Evolutionary conservation across 1,284 basidiomycete genomes (phyloP), one percentile per base, ranked within the genome.

Genomic region (Ganoderma sp.): DNA sequence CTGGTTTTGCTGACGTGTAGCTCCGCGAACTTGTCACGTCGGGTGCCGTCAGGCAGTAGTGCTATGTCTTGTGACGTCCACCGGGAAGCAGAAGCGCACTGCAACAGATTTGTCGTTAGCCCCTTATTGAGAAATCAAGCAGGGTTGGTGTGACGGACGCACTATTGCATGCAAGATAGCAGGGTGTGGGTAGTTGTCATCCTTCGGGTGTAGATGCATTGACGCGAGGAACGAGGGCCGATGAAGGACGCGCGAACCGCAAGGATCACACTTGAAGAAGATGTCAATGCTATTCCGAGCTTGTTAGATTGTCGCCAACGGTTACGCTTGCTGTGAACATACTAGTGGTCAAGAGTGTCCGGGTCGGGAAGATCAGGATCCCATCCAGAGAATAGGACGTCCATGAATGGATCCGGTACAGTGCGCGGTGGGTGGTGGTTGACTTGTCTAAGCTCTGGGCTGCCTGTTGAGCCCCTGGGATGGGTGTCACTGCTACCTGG

Each of bases 81-180:
- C 37, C 93, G 87, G 43, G 92, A 94, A 19, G 93, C 90, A 56
- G 89, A 89, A n/a, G 93, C 92, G 75, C 93, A 94, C 91, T 93
- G 68, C 19, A 70, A 71, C 57, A 69, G 65, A 45, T 64, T 61
- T 61, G 66, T 67, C 57, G 70, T 42, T 25, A 52, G 32, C 62
- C 54, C n/a, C 41, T 60, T 39, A 56, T 50, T n/a, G 48, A 28
- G 58, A 22, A 12, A 25, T 64, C 45, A 34, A 59, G 15, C n/a
- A 10, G 61, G 22, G 22, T 34, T 42, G 34, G 67, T 63, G 50
- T 10, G 43, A 17, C 39, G 25, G 54, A 73, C 78, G 75, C 69
- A 87, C 91, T 67, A 96, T 94, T 69, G 92, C 91, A 79, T 96
- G 94, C 56, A 96, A 80, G 67, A 96, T 86, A 1, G 92, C 90